Conservation (phyloP, 805 yeast genomes). For the Pichia exigua region DNA sequence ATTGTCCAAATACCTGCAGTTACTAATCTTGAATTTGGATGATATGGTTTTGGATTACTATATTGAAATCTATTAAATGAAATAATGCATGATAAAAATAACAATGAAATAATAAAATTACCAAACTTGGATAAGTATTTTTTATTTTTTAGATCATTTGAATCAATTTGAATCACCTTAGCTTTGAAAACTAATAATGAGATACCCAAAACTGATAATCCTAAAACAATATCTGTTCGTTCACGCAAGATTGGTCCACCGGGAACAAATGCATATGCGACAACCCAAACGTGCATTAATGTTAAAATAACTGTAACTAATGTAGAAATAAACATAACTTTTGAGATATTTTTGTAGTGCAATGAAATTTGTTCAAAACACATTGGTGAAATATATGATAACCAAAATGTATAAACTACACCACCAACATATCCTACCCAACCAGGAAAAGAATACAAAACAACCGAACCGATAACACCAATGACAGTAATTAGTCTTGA, state of each 20-base stretch:
- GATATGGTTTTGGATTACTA: constrained; percentile 57
- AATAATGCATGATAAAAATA: constrained; percentile 41
- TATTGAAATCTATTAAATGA: constrained; percentile 52
- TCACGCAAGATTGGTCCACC: constrained; percentile 85
- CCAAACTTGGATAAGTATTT: constrained; percentile 13
- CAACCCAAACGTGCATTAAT: constrained; percentile 90
- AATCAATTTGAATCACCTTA: not conserved
- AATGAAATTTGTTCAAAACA: constrained; percentile 41
- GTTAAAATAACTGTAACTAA: constrained; percentile 46
- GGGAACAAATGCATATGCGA: constrained; percentile 97
- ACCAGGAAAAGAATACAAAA: constrained; percentile 45
- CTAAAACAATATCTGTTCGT: constrained; percentile 70
- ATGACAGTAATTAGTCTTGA: constrained; percentile 17
- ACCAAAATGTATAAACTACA: constrained; percentile 48
- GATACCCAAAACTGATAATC: constrained; percentile 44
- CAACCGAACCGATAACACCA: constrained; percentile 43
- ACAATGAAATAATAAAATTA: constrained; percentile 28
- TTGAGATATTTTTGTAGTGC: constrained; percentile 41
- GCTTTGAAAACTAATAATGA: constrained; percentile 38
- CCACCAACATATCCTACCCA: constrained; percentile 81
- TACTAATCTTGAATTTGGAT: constrained; percentile 60
- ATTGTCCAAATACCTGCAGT: constrained; percentile 98
- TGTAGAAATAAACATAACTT: constrained; percentile 42
- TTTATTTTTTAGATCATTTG: not conserved
- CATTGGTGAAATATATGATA: constrained; percentile 51